Conservation (phyloP, 306 rosid species). For the Bauhinia variegata region DNA sequence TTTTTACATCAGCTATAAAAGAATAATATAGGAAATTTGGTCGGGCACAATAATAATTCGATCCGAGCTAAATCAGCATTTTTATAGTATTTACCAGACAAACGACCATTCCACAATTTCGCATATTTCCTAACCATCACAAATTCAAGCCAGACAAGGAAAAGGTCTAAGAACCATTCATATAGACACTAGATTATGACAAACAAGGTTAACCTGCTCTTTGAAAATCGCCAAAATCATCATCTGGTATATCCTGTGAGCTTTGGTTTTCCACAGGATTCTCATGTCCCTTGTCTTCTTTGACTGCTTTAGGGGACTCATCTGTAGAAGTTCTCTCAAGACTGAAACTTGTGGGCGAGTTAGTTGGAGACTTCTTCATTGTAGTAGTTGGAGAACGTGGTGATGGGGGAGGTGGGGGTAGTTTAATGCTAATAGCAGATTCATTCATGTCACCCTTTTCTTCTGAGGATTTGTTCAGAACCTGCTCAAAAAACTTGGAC, state of each 20-base stretch:
- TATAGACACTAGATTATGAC: slow-evolving; percentile 22
- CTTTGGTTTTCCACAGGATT: not conserved
- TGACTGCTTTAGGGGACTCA: slow-evolving; percentile 35
- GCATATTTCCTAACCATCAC: slow-evolving; percentile 39
- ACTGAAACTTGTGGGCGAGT: slow-evolving; percentile 47
- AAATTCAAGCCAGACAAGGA: slow-evolving; percentile 28
- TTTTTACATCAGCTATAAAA: slow-evolving; percentile 22
- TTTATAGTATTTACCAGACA: slow-evolving; percentile 37
- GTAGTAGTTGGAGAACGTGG: slow-evolving; percentile 61
- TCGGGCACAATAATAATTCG: slow-evolving; percentile 3
- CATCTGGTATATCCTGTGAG: slow-evolving; percentile 61
- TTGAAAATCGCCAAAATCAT: slow-evolving; percentile 95
- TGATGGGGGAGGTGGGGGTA: slow-evolving; percentile 86
- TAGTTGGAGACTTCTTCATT: slow-evolving; percentile 46
- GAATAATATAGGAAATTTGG: not conserved
- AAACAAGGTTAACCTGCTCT: slow-evolving; percentile 60
- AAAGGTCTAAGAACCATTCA: slow-evolving; percentile 16
- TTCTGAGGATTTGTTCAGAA: slow-evolving; percentile 51
- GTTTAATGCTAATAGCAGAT: slow-evolving; percentile 48
- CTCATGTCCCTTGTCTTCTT: slow-evolving; percentile 38
- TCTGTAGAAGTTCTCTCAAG: slow-evolving; percentile 51
- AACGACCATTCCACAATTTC: slow-evolving; percentile 14
- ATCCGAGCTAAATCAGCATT: slow-evolving; percentile 36
- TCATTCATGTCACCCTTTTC: slow-evolving; percentile 64
- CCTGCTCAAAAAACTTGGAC: slow-evolving; percentile 68